These are phyloP conservation scores for Hevea brasiliensis DNA, from an alignment of 345 rosid species.

Conservation along the genomic window DNA sequence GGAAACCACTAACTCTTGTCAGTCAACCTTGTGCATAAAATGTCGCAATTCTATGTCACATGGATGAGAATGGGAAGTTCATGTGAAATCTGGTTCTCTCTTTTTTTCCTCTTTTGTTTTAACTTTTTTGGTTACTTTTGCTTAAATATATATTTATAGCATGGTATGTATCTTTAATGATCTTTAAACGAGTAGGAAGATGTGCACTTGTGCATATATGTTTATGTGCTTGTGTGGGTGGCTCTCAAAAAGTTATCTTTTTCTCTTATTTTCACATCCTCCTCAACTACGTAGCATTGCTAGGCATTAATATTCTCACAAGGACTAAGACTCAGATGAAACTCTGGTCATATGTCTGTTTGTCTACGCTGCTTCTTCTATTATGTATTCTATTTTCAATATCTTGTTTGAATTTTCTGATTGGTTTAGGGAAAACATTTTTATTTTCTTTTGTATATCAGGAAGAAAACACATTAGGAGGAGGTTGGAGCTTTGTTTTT, in stretches of 20 bases:
- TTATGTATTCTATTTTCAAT: not conserved
- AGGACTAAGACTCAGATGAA: not conserved
- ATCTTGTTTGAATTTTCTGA: not conserved
- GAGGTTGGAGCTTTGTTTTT: not conserved
- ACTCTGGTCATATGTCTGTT: not conserved
- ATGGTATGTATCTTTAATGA: not conserved
- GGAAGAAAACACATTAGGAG: not conserved
- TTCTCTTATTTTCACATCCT: not conserved
- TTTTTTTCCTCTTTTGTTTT: not conserved
- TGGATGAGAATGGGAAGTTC: not conserved
- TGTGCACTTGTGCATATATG: not conserved
- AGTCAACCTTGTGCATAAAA: not conserved
- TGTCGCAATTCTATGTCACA: not conserved
- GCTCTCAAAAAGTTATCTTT: not conserved
- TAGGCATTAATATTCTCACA: not conserved
- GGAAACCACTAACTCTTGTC: not conserved
- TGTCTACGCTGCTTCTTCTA: not conserved
- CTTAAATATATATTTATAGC: not conserved
- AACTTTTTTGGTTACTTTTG: not conserved
- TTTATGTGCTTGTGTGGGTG: not conserved
- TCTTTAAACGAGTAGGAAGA: not conserved
- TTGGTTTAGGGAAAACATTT: not conserved
- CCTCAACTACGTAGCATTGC: not conserved
- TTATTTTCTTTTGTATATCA: too few relatives aligned
- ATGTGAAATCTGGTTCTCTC: too few relatives aligned